phyloP scores from a whole-genome alignment of 2,329 filamentous ascomycete species.

The Aaosphaeria pasadenensis region DNA sequence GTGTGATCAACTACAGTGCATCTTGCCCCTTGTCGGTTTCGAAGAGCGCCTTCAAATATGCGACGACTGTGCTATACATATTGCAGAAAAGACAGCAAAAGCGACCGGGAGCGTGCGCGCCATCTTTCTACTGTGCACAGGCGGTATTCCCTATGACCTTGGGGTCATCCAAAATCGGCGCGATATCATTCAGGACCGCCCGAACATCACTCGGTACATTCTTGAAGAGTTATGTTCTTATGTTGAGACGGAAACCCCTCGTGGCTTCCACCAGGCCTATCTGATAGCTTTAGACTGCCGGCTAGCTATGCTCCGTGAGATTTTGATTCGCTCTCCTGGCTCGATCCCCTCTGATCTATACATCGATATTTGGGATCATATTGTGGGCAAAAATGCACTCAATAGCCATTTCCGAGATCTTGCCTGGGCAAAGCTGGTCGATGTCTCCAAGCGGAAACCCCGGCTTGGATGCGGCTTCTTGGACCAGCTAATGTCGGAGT shows the following conservation, averaged over 20 bases:
- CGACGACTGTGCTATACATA: conserved; percentile 64
- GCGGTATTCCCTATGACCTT: conserved; percentile 10
- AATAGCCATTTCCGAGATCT: conserved; percentile 60
- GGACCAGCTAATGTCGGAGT: conserved; percentile 39
- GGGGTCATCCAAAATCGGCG: conserved; percentile 23
- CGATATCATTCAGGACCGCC: conserved; percentile 2
- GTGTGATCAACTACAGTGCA: conserved; percentile 56
- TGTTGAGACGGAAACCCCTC: conserved; percentile 18
- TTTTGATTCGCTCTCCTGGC: conserved; percentile 61
- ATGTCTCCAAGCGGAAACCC: conserved; percentile 15
- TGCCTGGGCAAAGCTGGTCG: conserved; percentile 58
- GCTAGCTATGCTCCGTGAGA: conserved; percentile 55
- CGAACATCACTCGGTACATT: conserved; percentile 22
- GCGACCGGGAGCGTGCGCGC: conserved; percentile 73
- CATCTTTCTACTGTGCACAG: conserved; percentile 32
- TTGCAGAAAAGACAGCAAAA: conserved; percentile 60
- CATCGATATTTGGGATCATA: conserved; percentile 65
- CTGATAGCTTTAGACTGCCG: conserved; percentile 27
- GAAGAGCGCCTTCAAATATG: conserved; percentile 63
- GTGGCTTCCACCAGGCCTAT: conserved; percentile 9
- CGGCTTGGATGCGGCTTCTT: conserved; percentile 24
- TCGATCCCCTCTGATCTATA: conserved; percentile 63
- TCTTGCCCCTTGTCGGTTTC: conserved; percentile 58
- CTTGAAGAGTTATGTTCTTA: conserved; percentile 40
- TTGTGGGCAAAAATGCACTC: conserved; percentile 64